These are phyloP conservation scores for Trichosanthes cucumerina DNA, from an alignment of 306 rosid species.

Conservation along the genomic window DNA sequence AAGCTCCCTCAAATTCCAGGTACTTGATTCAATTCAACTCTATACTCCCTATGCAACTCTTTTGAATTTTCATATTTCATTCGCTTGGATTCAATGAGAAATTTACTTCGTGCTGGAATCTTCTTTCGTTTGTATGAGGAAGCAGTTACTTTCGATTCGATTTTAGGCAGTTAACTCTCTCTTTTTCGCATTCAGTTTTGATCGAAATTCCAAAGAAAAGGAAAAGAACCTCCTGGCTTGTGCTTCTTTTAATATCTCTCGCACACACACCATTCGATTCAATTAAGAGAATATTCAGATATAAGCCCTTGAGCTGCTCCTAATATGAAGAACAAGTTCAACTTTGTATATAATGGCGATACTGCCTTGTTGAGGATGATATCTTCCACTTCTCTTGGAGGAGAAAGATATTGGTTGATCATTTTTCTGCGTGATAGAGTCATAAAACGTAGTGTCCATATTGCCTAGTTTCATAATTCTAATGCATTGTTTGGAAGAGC, in stretches of 20 bases:
- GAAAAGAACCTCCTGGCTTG: neutral
- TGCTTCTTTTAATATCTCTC: neutral
- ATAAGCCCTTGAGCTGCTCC: neutral
- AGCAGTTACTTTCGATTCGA: neutral
- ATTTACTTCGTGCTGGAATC: neutral
- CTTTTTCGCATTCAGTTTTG: neutral
- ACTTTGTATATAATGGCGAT: neutral
- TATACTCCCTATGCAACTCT: neutral
- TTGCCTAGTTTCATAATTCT: neutral
- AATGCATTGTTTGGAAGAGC: neutral
- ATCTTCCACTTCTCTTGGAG: neutral
- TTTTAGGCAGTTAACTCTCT: neutral
- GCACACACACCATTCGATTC: neutral
- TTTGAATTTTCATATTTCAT: neutral
- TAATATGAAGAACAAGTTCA: neutral
- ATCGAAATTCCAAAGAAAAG: neutral
- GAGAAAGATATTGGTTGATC: neutral
- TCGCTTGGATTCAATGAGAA: neutral
- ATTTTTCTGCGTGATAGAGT: neutral
- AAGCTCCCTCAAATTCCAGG: neutral
- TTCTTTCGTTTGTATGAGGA: neutral
- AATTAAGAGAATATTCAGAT: neutral
- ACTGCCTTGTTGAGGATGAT: neutral
- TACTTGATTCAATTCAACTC: neutral
- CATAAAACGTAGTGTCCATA: neutral